phyloP scores from a whole-genome alignment of 768 basidiomycete species.

The Lepiota brunneoincarnata region DNA sequence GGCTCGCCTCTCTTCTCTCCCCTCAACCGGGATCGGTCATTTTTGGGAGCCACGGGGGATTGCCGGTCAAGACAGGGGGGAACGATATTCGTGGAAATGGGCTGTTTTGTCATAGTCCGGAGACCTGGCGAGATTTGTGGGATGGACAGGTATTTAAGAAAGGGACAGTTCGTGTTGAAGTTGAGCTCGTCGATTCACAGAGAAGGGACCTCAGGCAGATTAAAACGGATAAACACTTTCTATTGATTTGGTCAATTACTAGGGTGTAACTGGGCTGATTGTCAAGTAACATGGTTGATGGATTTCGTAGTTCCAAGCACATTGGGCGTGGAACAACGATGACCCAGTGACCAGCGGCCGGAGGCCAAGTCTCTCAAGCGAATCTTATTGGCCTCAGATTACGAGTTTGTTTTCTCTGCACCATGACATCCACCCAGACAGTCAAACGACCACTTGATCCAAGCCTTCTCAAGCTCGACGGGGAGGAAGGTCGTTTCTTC shows the following conservation, averaged over 20 bases:
- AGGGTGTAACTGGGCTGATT: too few relatives aligned
- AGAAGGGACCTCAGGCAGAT: too few relatives aligned
- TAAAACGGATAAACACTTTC: too few relatives aligned
- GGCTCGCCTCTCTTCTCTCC: slow-evolving; percentile 29
- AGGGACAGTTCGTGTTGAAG: slow-evolving; percentile 6
- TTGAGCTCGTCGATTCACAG: too few relatives aligned
- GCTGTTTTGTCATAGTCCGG: slow-evolving; percentile 14
- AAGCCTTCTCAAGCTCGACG: slow-evolving; percentile 22
- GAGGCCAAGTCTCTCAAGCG: too few relatives aligned
- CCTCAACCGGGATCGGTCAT: slow-evolving; percentile 31
- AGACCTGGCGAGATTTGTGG: slow-evolving; percentile 13
- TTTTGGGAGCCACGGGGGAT: slow-evolving; percentile 34
- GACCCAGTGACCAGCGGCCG: too few relatives aligned
- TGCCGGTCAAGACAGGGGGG: slow-evolving; percentile 17
- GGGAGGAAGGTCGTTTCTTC: slow-evolving; percentile 33
- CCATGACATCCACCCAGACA: too few relatives aligned
- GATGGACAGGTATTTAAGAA: slow-evolving; percentile 11
- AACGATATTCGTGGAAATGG: slow-evolving; percentile 2
- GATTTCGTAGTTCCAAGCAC: too few relatives aligned
- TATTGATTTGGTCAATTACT: too few relatives aligned
- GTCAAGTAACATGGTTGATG: too few relatives aligned
- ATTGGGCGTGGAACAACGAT: too few relatives aligned
- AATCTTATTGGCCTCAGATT: too few relatives aligned
- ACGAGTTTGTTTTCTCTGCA: background rate
- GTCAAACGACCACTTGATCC: slow-evolving; percentile 20